Conservation (phyloP, 495 filamentous ascomycete species). For the Pseudoneurospora amorphoporcata region DNA sequence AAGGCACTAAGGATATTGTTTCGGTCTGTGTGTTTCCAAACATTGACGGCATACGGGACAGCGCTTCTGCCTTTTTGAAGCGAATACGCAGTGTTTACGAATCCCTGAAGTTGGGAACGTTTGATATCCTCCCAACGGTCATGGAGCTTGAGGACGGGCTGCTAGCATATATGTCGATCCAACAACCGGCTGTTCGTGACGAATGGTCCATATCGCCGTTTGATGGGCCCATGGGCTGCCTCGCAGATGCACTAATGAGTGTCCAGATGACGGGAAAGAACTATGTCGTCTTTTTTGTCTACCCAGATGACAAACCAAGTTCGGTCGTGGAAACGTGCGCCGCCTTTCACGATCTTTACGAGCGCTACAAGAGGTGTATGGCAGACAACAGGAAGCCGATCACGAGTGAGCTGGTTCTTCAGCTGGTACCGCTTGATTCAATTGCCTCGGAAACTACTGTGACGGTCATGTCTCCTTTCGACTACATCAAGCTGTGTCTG, state of each 20-base stretch:
- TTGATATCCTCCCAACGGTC: slow-evolving; percentile 45
- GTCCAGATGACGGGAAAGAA: slow-evolving; percentile 36
- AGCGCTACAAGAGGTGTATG: slow-evolving; percentile 50
- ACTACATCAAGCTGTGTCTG: slow-evolving; percentile 59
- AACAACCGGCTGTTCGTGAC: slow-evolving; percentile 16
- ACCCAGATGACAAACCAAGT: slow-evolving; percentile 54
- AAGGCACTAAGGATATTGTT: slow-evolving; percentile 68
- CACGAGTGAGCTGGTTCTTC: slow-evolving; percentile 64
- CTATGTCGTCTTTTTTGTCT: slow-evolving; percentile 79
- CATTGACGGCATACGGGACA: slow-evolving; percentile 44
- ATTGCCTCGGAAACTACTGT: slow-evolving; percentile 56
- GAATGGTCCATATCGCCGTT: slow-evolving; percentile 24
- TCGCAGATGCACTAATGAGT: slow-evolving; percentile 27
- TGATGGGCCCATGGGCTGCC: slow-evolving; percentile 20
- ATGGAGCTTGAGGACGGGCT: slow-evolving; percentile 48
- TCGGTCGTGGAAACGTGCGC: slow-evolving; percentile 67
- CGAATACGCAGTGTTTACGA: slow-evolving; percentile 68
- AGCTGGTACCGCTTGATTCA: slow-evolving; percentile 67
- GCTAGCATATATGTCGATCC: slow-evolving; percentile 30
- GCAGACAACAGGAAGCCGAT: slow-evolving; percentile 39
- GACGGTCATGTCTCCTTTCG: slow-evolving; percentile 54
- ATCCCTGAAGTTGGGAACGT: slow-evolving; percentile 64
- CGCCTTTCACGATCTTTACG: slow-evolving; percentile 66
- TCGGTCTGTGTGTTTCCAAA: slow-evolving; percentile 72
- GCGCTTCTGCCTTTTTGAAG: slow-evolving; percentile 58